A percentile compares a stretch with the other conserved stretches of the same genome.
Evolutionary conservation across 768 basidiomycete genomes (phyloP).

Genomic region (Mycena crocata): DNA sequence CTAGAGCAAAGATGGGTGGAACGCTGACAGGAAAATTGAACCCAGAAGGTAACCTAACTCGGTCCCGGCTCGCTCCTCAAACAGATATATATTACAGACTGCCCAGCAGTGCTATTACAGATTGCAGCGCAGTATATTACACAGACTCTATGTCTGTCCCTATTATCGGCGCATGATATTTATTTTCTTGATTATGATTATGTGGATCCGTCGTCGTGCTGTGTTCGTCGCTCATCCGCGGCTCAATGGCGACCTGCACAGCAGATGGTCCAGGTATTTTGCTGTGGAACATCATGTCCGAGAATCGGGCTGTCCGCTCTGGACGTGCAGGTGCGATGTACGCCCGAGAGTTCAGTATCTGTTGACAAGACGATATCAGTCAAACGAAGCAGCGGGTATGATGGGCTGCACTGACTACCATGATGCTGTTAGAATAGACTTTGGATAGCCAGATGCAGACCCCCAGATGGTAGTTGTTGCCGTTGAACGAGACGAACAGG

Average conservation of each 20-base stretch:
- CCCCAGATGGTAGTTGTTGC: constrained; percentile 35
- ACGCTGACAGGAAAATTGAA: no score
- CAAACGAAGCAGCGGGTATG: not conserved
- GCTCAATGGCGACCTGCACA: not conserved
- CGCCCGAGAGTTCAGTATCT: constrained; percentile 22
- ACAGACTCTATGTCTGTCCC: no score
- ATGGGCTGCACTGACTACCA: not conserved
- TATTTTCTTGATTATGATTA: not conserved
- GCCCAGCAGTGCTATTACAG: no score
- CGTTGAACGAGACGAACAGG: constrained; percentile 32
- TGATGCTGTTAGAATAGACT: constrained; percentile 35
- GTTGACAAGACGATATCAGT: not conserved
- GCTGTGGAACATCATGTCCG: not conserved
- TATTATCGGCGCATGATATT: not conserved
- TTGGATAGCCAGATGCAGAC: constrained; percentile 36
- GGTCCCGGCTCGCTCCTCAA: no score
- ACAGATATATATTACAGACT: no score
- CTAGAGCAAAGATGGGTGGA: no score
- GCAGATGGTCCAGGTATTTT: no score
- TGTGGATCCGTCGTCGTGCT: no score
- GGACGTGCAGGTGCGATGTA: constrained; percentile 9
- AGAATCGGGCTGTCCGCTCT: no score
- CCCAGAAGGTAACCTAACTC: no score
- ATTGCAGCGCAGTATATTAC: no score
- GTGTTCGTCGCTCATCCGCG: not conserved